Percentiles rank a stretch among this genome's conserved stretches.
Conservation (phyloP, 202 grass and related monocot species). For the Schoenoplectus triqueter region DNA sequence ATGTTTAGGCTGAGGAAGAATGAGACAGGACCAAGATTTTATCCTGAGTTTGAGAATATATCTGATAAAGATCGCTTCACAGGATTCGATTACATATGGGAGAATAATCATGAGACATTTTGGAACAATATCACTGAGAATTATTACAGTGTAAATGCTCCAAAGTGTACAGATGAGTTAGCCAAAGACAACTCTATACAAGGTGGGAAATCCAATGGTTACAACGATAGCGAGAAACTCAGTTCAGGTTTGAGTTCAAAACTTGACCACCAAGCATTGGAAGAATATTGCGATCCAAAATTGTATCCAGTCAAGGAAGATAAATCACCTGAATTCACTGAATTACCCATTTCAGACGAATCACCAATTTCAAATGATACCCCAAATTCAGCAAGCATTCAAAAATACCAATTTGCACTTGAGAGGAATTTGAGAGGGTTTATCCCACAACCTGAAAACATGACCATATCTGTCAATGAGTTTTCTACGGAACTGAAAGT, state of each 20-base stretch:
- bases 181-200: neutral
- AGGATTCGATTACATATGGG: constrained; percentile 39
- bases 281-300: neutral
- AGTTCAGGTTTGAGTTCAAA: constrained; percentile 57
- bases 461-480: constrained; percentile 64
- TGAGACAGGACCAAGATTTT: neutral
- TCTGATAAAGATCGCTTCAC: constrained; percentile 32
- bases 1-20: constrained; percentile 10
- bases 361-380: neutral
- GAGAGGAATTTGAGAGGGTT: constrained; percentile 76
- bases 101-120: constrained; percentile 29
- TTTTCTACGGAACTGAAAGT: constrained; percentile 38
- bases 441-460: constrained; percentile 60
- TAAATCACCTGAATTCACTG: constrained; percentile 24
- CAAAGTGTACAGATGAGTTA: constrained; percentile 15
- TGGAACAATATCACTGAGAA: constrained; percentile 18
- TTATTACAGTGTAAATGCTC: neutral
- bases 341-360: constrained; percentile 10
- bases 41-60: constrained; percentile 27
- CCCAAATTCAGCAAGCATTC: constrained; percentile 43
- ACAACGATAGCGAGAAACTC: constrained; percentile 8
- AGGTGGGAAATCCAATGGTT: neutral
- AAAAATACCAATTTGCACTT: constrained; percentile 62
- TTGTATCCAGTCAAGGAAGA: neutral
- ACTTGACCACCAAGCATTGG: constrained; percentile 52